These are phyloP conservation scores for Malbranchea cinnamomea DNA, from an alignment of 2,329 filamentous ascomycete species.

Conservation along the genomic window DNA sequence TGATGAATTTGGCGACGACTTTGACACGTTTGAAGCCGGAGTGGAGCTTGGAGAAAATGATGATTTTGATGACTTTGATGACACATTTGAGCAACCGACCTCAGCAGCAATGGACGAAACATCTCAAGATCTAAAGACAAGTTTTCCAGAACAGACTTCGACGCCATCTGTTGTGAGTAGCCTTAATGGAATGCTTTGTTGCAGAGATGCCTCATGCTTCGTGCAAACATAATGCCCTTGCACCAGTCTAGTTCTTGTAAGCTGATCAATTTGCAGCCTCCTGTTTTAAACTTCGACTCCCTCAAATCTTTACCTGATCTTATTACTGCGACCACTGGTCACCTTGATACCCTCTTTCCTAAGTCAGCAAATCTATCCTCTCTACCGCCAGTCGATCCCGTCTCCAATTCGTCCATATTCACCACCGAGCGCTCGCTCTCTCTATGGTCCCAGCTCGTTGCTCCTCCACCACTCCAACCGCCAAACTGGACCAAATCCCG, in stretches of 20 bases:
- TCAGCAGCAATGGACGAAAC: slow-evolving; percentile 13
- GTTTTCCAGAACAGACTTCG: slow-evolving; percentile 16
- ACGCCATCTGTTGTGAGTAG: slow-evolving; percentile 32
- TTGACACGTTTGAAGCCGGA: slow-evolving; percentile 39
- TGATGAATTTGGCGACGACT: slow-evolving; percentile 50
- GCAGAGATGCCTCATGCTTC: slow-evolving; percentile 11
- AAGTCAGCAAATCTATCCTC: slow-evolving; percentile 22
- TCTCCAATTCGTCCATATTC: slow-evolving; percentile 44
- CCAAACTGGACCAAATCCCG: slow-evolving; percentile 96
- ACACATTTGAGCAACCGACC: slow-evolving; percentile 43
- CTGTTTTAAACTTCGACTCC: slow-evolving; percentile 38
- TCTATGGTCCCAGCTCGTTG: slow-evolving; percentile 90
- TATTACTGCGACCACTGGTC: slow-evolving; percentile 21
- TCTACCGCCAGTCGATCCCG: slow-evolving; percentile 23
- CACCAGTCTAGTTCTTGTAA: slow-evolving; percentile 14
- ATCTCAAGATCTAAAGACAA: slow-evolving; percentile 10
- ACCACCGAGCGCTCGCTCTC: slow-evolving; percentile 76
- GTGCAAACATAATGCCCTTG: slow-evolving; percentile 9
- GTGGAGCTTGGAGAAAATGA: slow-evolving; percentile 36
- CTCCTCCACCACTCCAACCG: slow-evolving; percentile 83
- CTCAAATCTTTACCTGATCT: slow-evolving; percentile 33
- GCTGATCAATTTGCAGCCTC: slow-evolving; percentile 18
- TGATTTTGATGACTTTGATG: slow-evolving; percentile 52
- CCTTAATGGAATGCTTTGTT: slow-evolving; percentile 6
- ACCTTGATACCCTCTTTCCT: slow-evolving; percentile 32